These are phyloP conservation scores for Brachypodium distachyon DNA, from an alignment of 202 grass and related monocot species.

Conservation along the genomic window DNA sequence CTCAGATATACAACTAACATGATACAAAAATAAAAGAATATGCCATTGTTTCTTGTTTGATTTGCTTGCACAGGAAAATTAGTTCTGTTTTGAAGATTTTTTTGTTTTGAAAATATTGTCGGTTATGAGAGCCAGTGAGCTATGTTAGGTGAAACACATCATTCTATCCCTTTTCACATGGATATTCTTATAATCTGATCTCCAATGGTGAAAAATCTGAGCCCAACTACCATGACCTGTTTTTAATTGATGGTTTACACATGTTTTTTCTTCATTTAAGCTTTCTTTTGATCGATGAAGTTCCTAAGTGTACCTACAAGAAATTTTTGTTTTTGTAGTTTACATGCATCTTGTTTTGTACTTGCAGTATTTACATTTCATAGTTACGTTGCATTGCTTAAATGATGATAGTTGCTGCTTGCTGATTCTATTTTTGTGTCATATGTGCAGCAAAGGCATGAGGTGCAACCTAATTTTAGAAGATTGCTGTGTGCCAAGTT, in stretches of 20 bases:
- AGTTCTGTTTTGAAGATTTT: conserved; percentile 1
- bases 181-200: neutral
- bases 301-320: neutral
- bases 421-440: conserved; percentile 18
- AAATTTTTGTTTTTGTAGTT: neutral
- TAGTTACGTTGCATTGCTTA: neutral
- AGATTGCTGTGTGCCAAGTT: conserved; percentile 67
- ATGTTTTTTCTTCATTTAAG: conserved; percentile 6
- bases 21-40: neutral
- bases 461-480: conserved; percentile 66
- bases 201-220: neutral
- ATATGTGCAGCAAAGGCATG: conserved; percentile 71
- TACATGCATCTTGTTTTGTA: neutral
- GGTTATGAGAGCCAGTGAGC: conserved; percentile 1
- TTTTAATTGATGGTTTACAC: neutral
- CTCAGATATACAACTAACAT: neutral
- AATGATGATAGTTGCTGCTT: conserved; percentile 6
- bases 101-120: conserved; percentile 3
- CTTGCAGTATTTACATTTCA: conserved; percentile 3
- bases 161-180: neutral
- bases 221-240: neutral
- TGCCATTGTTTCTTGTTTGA: neutral
- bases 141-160: neutral
- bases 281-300: neutral
- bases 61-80: neutral